phyloP scores from a whole-genome alignment of 2,329 filamentous ascomycete genomes.

The Fusarium burgessii region DNA sequence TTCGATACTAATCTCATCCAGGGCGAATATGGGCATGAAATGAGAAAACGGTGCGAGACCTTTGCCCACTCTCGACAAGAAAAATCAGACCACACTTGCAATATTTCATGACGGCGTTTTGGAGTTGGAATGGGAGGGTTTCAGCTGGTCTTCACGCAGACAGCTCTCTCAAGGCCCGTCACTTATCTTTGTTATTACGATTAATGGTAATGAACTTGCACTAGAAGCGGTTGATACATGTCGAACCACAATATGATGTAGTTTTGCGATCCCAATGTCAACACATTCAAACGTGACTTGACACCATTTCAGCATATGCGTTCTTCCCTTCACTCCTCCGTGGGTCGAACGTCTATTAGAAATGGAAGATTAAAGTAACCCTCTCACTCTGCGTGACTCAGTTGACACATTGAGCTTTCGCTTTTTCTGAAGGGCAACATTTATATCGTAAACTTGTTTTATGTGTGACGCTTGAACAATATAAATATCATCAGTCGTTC shows the following conservation, averaged over 20 bases:
- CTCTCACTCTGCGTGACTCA: conserved; percentile 65
- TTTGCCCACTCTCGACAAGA: background rate
- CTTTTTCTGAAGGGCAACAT: conserved; percentile 63
- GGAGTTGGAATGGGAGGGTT: conserved; percentile 36
- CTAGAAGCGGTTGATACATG: background rate
- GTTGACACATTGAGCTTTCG: conserved; percentile 58
- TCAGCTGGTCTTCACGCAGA: background rate
- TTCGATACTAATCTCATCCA: conserved; percentile 49
- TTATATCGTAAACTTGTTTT: background rate
- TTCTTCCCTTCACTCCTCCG: conserved; percentile 61
- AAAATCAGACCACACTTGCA: background rate
- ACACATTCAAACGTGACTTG: conserved; percentile 13
- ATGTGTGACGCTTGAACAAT: background rate
- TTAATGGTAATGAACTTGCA: conserved; percentile 33
- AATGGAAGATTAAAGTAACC: conserved; percentile 64
- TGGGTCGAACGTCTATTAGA: conserved; percentile 67
- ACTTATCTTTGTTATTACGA: conserved; percentile 21
- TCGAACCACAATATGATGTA: background rate
- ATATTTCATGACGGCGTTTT: conserved; percentile 24
- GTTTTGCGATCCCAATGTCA: background rate
- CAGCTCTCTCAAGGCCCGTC: conserved; percentile 5
- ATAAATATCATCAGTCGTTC: background rate
- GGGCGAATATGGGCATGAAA: conserved; percentile 55
- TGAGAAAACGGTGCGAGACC: conserved; percentile 32
- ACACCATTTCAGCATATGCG: conserved; percentile 67